phyloP scores from a whole-genome alignment of 2,329 filamentous ascomycete genomes.

The Fonsecaea monophora region DNA sequence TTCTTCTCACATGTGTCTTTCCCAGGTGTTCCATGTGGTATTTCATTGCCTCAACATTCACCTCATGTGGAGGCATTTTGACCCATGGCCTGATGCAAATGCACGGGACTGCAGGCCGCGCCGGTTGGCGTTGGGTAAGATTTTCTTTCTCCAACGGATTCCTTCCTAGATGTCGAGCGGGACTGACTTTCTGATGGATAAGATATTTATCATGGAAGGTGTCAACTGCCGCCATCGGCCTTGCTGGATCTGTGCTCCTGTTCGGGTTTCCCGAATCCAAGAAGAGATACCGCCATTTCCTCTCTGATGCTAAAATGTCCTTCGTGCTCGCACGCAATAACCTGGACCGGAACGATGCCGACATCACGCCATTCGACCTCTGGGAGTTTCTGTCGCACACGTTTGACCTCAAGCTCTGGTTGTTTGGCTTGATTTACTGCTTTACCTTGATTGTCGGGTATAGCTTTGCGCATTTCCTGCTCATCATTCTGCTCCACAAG shows the following conservation, averaged over 20 bases:
- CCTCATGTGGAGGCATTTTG: slow-evolving; percentile 57
- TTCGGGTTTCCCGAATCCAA: slow-evolving; percentile 46
- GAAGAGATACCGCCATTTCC: slow-evolving; percentile 41
- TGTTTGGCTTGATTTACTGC: slow-evolving; percentile 58
- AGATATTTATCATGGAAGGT: slow-evolving; percentile 59
- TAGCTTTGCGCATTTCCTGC: slow-evolving; percentile 48
- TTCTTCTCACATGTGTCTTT: background rate
- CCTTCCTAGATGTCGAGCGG: no score
- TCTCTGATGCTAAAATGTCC: slow-evolving; percentile 37
- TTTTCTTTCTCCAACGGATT: no score
- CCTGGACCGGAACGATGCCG: slow-evolving; percentile 60
- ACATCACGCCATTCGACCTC: slow-evolving; percentile 54
- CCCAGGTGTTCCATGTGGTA: background rate
- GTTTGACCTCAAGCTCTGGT: slow-evolving; percentile 61
- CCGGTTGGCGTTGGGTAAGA: no score
- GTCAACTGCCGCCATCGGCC: slow-evolving; percentile 45
- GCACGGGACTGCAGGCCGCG: slow-evolving; percentile 7
- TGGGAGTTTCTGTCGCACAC: slow-evolving; percentile 56
- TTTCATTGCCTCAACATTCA: slow-evolving; percentile 39
- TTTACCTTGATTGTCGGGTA: slow-evolving; percentile 61
- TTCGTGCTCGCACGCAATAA: slow-evolving; percentile 55
- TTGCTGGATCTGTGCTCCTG: slow-evolving; percentile 45
- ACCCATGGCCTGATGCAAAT: slow-evolving; percentile 50
- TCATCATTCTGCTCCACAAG: slow-evolving; percentile 46
- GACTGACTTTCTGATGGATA: no score